Base-by-base conservation (phyloP, 768 basidiomycete genomes). In the Boletus barrowsii region DNA sequence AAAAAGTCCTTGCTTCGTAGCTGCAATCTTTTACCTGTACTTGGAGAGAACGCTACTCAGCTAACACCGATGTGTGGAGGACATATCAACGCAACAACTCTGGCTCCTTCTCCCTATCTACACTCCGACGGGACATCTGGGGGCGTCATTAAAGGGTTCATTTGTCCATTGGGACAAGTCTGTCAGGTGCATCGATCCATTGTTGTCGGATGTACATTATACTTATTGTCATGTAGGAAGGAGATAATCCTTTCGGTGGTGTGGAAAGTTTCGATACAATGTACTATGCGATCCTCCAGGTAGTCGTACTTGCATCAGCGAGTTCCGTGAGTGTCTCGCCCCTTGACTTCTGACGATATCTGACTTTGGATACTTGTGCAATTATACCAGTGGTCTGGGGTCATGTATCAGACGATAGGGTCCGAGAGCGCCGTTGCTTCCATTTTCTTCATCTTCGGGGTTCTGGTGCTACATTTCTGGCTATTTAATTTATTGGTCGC, bases 401-500 rank as follows among this genome's bases (percentile, higher is more conserved):
- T 90, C 57, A 97, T 97, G 94, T 98, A 97, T 69, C 64, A 72
- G 17, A 86, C 90, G 76, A 89, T 97, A 66, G 90, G 93, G 62
- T 78, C 94, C 0, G 96, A 98, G 65, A 95, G 87, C 71, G 90
- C 88, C 66, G 73, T 87, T n/a, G 90, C 93, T 1, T 87, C 82
- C 57, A 75, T 94, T 54, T 98, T 91, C 74, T 97, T 91, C 75
- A 86, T 98, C 56, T 72, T 84, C 30, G 86, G 86, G 51, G 75
- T 98, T 56, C 74, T 98, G 59, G 80, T 97, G 22, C 79, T 98
- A 62, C 96, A 98, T 70, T 92, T 97, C 68, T 93, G 91, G 91
- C 77, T 96, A 54, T 87, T 95, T 76, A 93, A 94, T 67, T 71
- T 97, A 42, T 89, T 95, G 67, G 91, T 97, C 52, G 94, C 95